Evolutionary conservation across 2,329 filamentous ascomycete genomes (phyloP), one percentile per base, ranked within the genome.

Genomic region (Nannizziopsis barbatae): DNA sequence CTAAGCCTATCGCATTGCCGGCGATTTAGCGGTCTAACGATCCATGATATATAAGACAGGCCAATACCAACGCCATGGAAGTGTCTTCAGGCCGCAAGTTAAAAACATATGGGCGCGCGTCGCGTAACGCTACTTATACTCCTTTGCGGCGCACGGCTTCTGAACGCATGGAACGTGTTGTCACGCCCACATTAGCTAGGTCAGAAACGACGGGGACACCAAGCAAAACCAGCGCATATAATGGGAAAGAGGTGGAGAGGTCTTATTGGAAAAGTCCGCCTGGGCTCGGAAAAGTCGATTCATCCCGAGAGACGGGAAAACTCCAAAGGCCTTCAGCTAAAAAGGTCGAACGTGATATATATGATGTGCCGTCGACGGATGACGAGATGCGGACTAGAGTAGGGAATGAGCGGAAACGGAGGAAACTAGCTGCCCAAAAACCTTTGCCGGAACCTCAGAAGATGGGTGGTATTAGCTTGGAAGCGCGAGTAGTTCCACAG

Each of bases 351-450:
- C 38, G 30, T 40, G 45, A 49, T 30, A 52, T 62, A 20, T 62
- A 55, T 43, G 60, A 63, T 33, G 41, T 61, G 17, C 55, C 55
- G 9, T 60, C 59, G 5, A 62, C 61, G 11, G 57, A 56, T 18
- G 60, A 63, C 8, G 60, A 62, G 39, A 44, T 41, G 9, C 48
- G 37, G n/a, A 36, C n/a, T 31, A 22, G 14, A 10, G 32, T 32
- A 12, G 31, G 17, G 31, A 30, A 31, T 17, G 48, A 46, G 17
- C 50, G 50, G 36, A 56, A 56, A 37, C 48, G 54, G 5, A 49
- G 54, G 33, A 54, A 51, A 36, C 18, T 56, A 47, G 49, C 44
- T 6, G 40, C 50, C 2, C 41, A 45, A 11, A 52, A 48, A 40
- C n/a, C 11, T 15, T 44, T 20, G 15, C 40, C 35, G 41, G 22